Base-by-base conservation (phyloP, 1,284 basidiomycete genomes). In the Ceratobasidium sp. region DNA sequence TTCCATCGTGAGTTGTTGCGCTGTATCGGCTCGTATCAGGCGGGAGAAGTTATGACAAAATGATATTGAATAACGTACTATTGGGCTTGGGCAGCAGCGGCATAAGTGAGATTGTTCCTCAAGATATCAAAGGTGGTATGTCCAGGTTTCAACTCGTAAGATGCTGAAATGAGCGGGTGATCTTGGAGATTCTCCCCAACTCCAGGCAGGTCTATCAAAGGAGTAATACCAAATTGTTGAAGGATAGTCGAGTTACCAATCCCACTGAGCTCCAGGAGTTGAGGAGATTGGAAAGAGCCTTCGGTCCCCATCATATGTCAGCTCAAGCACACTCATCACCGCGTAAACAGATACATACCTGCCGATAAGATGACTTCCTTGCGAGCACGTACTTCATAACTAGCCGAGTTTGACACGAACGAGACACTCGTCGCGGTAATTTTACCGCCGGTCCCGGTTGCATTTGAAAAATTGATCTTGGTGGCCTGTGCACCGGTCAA, bases 221-320 rank as follows among this genome's bases (percentile, higher is more conserved):
- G 78, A 1, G 83, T 82, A 62, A 89, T 86, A 20, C 84, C 84
- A 13, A 85, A 79, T 44, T 81, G 80, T 50, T 81, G 66, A 3
- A 90, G 82, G 1, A 86, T 83, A 9, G 80, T 78, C 46, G 83
- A 79, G 66, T 86, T 84, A 0, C 89, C 89, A 69, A 90, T 84
- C 9, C 89, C 89, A 12, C 87, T 88, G 20, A 89, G 83, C 79
- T 89, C 83, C 2, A 90, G 84, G 3, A 89, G 81, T 42, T 87
- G 86, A 23, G 89, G 88, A 7, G 87, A 86, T 38, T 85, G 84
- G 67, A 89, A 82, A 0, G 85, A 57, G 42, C 78, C 78, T 78
- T 44, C 9, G 38, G 4, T 4, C 1, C 33, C 33, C 33, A 33
- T 4, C 33, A 7, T 56, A 10, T 20, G 15, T 65, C 9, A 42